Percentiles rank a stretch among this genome's conserved stretches.
Evolutionary conservation across 169 alveolate genomes (phyloP).

Genomic region (Eimeria sp.): DNA sequence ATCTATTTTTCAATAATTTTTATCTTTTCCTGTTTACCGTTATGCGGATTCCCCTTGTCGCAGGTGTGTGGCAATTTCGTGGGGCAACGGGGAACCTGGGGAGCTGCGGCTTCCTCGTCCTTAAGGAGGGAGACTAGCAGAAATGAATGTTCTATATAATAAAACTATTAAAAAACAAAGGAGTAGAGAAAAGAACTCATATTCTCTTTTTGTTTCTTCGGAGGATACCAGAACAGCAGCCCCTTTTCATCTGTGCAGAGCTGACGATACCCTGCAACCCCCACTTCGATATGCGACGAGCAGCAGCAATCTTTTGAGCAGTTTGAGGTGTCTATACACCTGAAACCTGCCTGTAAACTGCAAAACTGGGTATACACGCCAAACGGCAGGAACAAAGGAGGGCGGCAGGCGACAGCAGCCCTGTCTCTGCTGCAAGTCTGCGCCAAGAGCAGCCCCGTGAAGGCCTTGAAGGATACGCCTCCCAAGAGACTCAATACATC

Average conservation of each 20-base stretch:
- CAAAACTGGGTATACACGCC: not conserved
- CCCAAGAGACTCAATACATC: not conserved
- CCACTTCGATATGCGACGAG: not conserved
- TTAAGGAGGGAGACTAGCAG: too few species aligned
- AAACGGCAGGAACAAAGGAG: not conserved
- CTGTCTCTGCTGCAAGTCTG: not conserved
- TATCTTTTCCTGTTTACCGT: not conserved
- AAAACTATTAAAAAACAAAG: too few species aligned
- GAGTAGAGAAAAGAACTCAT: too few species aligned
- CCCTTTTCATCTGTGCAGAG: too few species aligned
- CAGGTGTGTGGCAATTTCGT: too few species aligned
- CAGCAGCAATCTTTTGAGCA: too few species aligned
- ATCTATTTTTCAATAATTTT: too few species aligned
- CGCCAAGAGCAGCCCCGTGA: too few species aligned
- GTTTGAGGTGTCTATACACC: too few species aligned
- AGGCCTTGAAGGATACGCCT: not conserved
- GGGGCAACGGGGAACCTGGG: not conserved
- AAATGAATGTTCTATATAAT: too few species aligned
- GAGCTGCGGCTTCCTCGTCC: not conserved
- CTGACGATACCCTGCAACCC: not conserved
- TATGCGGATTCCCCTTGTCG: not conserved
- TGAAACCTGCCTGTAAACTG: not conserved
- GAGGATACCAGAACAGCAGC: too few species aligned
- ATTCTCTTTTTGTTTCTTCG: too few species aligned
- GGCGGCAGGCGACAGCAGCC: not conserved